Percentiles rank a stretch among this genome's conserved stretches.
Conservation (phyloP, 352 stramenopile genomes). For the Phytophthora parvispora region DNA sequence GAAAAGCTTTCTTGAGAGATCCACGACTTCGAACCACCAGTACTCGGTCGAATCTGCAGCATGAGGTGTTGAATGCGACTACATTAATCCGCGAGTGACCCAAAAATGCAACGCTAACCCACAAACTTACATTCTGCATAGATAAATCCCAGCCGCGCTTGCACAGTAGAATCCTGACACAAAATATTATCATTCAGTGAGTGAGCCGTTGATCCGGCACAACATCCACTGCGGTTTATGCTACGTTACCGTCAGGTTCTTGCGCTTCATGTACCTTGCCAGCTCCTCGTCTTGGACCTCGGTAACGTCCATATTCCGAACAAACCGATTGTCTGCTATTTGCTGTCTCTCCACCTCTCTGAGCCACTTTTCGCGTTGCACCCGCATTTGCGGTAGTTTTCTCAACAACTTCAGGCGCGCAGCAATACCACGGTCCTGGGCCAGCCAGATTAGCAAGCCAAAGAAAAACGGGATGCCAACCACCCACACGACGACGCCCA, state of each 20-base stretch:
- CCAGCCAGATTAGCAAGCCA: constrained; percentile 74
- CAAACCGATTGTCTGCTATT: constrained; percentile 49
- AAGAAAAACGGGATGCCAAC: constrained; percentile 86
- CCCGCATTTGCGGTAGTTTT: constrained; percentile 47
- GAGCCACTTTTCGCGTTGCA: constrained; percentile 69
- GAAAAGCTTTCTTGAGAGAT: constrained; percentile 83
- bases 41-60: constrained; percentile 72
- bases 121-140: constrained; percentile 83
- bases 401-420: constrained; percentile 56
- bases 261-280: constrained; percentile 78
- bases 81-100: too few relatives aligned
- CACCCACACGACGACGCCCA: constrained; percentile 76
- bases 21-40: constrained; percentile 89
- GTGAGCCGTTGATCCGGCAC: too few relatives aligned
- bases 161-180: constrained; percentile 68
- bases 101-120: too few relatives aligned
- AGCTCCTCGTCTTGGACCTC: constrained; percentile 78
- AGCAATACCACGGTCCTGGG: constrained; percentile 65
- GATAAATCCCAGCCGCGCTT: constrained; percentile 79
- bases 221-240: too few relatives aligned
- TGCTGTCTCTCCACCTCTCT: constrained; percentile 67
- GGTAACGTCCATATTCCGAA: constrained; percentile 62
- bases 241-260: constrained; percentile 70
- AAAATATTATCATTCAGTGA: constrained; percentile 6
- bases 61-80: too few relatives aligned